Evolutionary conservation across 2,329 filamentous ascomycete genomes (phyloP).

Genomic region (Neopestalotiopsis rosae): DNA sequence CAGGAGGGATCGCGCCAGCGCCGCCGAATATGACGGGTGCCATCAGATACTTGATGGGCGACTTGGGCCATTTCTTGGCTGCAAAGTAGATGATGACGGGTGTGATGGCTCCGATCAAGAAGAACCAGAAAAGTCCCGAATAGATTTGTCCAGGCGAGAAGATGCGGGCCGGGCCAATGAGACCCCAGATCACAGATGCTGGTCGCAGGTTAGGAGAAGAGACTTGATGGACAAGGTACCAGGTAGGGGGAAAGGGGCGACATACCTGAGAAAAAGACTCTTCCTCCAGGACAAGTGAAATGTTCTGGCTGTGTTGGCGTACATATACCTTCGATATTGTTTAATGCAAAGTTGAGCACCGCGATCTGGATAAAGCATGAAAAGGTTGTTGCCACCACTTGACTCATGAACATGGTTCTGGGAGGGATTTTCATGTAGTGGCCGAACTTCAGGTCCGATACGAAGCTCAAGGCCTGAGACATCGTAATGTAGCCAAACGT

Average conservation of each 20-base stretch:
- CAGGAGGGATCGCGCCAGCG: conserved; percentile 63
- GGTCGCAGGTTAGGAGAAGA: neutral
- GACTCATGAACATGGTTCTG: conserved; percentile 62
- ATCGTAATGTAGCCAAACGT: conserved; percentile 68
- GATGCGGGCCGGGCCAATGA: conserved; percentile 67
- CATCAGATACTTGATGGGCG: conserved; percentile 59
- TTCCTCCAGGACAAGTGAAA: conserved; percentile 68
- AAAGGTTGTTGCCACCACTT: conserved; percentile 69
- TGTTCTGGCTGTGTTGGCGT: conserved; percentile 58
- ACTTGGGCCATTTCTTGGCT: conserved; percentile 56
- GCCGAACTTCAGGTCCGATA: conserved; percentile 71
- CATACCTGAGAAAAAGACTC: conserved; percentile 67
- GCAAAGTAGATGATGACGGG: conserved; percentile 58
- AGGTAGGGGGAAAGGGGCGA: neutral
- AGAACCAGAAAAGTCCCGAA: conserved; percentile 64
- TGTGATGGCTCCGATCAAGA: conserved; percentile 58
- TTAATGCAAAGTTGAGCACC: conserved; percentile 67
- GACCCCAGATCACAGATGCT: conserved; percentile 72
- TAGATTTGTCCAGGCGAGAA: conserved; percentile 69
- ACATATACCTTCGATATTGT: conserved; percentile 69
- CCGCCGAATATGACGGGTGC: conserved; percentile 69
- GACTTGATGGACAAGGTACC: neutral
- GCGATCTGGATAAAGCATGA: conserved; percentile 70
- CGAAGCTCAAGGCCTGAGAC: conserved; percentile 69
- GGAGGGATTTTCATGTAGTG: conserved; percentile 78